A percentile compares a stretch with the other conserved stretches of the same genome.
Conservation (phyloP, 495 filamentous ascomycete genomes). For the Durotheca rogersii region DNA sequence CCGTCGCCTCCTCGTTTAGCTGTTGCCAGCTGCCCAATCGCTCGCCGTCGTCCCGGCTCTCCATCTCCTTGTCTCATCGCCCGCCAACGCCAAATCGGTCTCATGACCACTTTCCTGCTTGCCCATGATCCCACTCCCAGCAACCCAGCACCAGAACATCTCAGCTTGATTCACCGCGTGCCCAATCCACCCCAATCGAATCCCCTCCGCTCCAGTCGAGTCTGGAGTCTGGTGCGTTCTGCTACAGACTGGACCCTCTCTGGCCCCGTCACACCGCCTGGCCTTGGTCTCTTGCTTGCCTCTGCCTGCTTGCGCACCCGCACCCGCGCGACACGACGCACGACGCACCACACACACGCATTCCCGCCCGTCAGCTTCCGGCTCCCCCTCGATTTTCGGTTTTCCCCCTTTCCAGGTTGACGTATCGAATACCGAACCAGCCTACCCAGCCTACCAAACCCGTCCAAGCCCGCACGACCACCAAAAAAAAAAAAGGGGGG, state of each 20-base stretch:
- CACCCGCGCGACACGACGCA: conserved; percentile 10
- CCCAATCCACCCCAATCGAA: conserved; percentile 6
- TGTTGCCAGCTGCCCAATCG: conserved; percentile 28
- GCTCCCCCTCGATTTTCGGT: conserved; percentile 28
- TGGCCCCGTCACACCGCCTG: conserved; percentile 26
- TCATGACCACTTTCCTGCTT: conserved; percentile 30
- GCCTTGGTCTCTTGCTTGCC: not conserved
- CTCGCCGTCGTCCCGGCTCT: conserved; percentile 4
- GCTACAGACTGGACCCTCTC: not conserved
- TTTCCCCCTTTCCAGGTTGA: conserved; percentile 13
- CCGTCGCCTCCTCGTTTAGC: conserved; percentile 28
- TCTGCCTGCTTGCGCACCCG: not conserved
- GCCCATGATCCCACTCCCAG: conserved; percentile 19
- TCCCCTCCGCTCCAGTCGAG: too few relatives aligned
- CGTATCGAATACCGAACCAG: not conserved
- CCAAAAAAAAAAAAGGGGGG: conserved; percentile 16
- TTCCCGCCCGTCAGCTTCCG: conserved; percentile 34
- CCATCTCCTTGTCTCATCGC: conserved; percentile 26
- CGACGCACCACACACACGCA: conserved; percentile 21
- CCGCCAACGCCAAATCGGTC: conserved; percentile 33
- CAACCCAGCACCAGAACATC: not conserved
- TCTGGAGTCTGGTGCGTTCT: too few relatives aligned
- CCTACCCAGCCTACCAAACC: not conserved
- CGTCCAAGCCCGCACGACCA: not conserved
- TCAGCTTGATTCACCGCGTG: conserved; percentile 22